A percentile compares a stretch with the other conserved stretches of the same genome.
Conservation (phyloP, 768 basidiomycete species). For the Suillus americanus region DNA sequence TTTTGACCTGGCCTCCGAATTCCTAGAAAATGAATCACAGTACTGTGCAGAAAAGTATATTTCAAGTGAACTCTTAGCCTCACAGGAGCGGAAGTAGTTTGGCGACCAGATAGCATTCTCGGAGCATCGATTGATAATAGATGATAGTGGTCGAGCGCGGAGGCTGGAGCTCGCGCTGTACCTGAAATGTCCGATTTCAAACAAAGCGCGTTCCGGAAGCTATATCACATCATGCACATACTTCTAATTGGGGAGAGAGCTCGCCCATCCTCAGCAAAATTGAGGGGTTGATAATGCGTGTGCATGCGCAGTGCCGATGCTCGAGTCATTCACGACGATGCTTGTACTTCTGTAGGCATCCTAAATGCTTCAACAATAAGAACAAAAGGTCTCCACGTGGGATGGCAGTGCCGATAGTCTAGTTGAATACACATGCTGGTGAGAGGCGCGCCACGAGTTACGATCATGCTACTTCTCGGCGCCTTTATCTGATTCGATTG, state of each 20-base stretch:
- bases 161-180: neutral
- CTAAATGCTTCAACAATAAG: neutral
- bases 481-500: neutral
- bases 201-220: neutral
- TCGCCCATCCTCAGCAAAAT: neutral
- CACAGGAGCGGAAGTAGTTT: neutral
- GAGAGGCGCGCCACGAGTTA: neutral
- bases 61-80: neutral
- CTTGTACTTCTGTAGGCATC: neutral
- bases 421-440: neutral
- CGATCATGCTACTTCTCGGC: conserved; percentile 1
- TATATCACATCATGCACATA: neutral
- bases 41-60: neutral
- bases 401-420: neutral
- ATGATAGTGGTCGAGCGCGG: neutral
- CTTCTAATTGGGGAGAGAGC: neutral
- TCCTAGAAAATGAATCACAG: neutral
- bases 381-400: neutral
- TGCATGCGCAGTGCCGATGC: neutral
- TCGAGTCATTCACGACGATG: neutral
- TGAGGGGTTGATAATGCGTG: neutral
- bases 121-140: neutral
- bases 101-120: neutral
- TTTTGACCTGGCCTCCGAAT: neutral
- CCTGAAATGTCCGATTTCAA: neutral